These are phyloP conservation scores for Pythium coloratum DNA, from an alignment of 352 stramenopile species.

Conservation along the genomic window DNA sequence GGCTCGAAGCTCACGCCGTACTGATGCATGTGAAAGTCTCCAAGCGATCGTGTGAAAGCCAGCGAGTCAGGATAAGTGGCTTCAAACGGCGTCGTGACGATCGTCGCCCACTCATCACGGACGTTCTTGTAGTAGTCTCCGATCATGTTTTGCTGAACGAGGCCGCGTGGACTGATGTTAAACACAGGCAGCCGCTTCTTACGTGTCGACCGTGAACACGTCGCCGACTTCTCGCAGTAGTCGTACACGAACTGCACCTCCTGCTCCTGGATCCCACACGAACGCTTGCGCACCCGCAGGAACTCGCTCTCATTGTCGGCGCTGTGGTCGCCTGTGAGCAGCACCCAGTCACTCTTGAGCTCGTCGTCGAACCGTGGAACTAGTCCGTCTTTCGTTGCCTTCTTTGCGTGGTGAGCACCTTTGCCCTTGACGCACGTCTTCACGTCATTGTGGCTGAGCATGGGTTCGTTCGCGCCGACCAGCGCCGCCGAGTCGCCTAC, in stretches of 20 bases:
- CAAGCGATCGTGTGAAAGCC: conserved; percentile 86
- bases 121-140: conserved; percentile 91
- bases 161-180: conserved; percentile 30
- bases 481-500: conserved; percentile 78
- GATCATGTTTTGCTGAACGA: conserved; percentile 37
- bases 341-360: conserved; percentile 32
- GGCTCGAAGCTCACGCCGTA: conserved; percentile 78
- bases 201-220: conserved; percentile 9
- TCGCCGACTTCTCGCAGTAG: conserved; percentile 25
- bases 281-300: conserved; percentile 47
- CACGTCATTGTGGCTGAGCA: conserved; percentile 34
- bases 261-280: conserved; percentile 23
- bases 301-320: conserved; percentile 82
- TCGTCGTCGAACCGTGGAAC: conserved; percentile 19
- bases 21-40: conserved; percentile 87
- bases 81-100: conserved; percentile 69
- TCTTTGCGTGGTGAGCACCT: conserved; percentile 3
- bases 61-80: conserved; percentile 77
- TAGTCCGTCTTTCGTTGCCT: neutral
- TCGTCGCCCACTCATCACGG: conserved; percentile 88
- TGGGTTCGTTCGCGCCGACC: conserved; percentile 30
- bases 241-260: conserved; percentile 89
- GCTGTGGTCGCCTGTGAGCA: conserved; percentile 83
- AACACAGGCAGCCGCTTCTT: conserved; percentile 42
- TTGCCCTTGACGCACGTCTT: conserved; percentile 12